Percentiles rank a stretch among this genome's conserved stretches.
phyloP scores from a whole-genome alignment of 176 grass and related monocot genomes.

The Olyra latifolia region DNA sequence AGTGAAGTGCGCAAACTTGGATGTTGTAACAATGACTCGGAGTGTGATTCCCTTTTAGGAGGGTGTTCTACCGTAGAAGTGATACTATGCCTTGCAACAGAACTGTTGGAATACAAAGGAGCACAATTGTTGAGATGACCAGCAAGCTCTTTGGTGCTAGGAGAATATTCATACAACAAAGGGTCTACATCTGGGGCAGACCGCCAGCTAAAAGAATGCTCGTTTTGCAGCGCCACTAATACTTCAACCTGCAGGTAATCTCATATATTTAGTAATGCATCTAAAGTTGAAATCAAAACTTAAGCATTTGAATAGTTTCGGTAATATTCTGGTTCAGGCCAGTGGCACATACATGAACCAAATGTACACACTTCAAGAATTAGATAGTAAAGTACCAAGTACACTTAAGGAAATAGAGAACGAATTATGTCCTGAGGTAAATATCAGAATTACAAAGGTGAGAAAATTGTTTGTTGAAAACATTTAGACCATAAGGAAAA shows the following conservation, averaged over 20 bases:
- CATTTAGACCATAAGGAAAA: not conserved
- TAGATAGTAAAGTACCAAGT: not conserved
- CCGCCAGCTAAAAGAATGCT: constrained; percentile 79
- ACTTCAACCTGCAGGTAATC: constrained; percentile 72
- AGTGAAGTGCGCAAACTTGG: constrained; percentile 45
- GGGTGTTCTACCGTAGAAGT: constrained; percentile 60
- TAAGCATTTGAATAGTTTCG: constrained; percentile 17
- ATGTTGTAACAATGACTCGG: constrained; percentile 50
- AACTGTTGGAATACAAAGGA: constrained; percentile 60
- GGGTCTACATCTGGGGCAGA: constrained; percentile 83
- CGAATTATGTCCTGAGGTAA: not conserved
- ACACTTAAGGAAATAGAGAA: not conserved
- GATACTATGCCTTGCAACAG: constrained; percentile 60
- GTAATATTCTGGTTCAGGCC: not conserved
- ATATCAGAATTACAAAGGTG: constrained; percentile 18
- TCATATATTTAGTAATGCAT: constrained; percentile 11
- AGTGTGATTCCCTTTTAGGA: constrained; percentile 52
- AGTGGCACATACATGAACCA: not conserved
- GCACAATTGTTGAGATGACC: constrained; percentile 56
- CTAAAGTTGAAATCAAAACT: constrained; percentile 20
- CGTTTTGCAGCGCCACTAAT: constrained; percentile 76
- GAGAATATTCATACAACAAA: constrained; percentile 64
- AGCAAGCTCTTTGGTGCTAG: constrained; percentile 51
- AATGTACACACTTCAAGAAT: not conserved
- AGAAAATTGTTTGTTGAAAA: not conserved